A percentile compares a stretch with the other conserved stretches of the same genome.
These are phyloP conservation scores for Quercus glauca DNA, from an alignment of 306 rosid genomes.

Conservation along the genomic window DNA sequence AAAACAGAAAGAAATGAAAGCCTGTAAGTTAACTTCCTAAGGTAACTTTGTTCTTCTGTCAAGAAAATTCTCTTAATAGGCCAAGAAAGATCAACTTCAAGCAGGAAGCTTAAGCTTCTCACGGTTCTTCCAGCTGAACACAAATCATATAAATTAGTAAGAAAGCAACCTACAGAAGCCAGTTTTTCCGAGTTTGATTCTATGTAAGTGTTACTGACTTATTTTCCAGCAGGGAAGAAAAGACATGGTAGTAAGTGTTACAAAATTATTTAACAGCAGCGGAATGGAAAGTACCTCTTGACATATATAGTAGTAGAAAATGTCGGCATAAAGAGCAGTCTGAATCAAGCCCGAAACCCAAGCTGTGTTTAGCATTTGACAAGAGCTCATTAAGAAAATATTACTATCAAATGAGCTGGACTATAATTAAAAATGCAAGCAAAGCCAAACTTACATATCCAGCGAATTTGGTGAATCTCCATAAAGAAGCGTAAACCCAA, in stretches of 20 bases:
- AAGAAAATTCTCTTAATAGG: not conserved
- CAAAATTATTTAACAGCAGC: too few species aligned
- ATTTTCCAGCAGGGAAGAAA: not conserved
- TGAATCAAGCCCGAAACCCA: slow-evolving; percentile 45
- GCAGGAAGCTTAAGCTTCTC: slow-evolving; percentile 37
- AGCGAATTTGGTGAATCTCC: slow-evolving; percentile 25
- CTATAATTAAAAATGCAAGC: not conserved
- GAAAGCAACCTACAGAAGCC: not conserved
- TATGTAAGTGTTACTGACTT: not conserved
- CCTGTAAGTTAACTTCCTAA: not conserved
- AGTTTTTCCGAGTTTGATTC: not conserved
- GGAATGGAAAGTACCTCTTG: slow-evolving; percentile 24
- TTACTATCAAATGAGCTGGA: not conserved
- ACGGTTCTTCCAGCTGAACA: slow-evolving; percentile 37
- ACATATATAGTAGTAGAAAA: slow-evolving; percentile 40
- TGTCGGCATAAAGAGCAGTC: slow-evolving; percentile 43
- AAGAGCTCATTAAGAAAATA: not conserved
- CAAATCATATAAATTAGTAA: not conserved
- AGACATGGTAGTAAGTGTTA: not conserved
- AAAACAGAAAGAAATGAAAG: not conserved
- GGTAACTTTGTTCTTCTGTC: not conserved
- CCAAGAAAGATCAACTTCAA: slow-evolving; percentile 1
- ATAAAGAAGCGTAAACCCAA: slow-evolving; percentile 37
- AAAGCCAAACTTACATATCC: slow-evolving; percentile 25
- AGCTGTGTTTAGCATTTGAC: slow-evolving; percentile 21